Base-by-base conservation (phyloP, 257 asterid species). In the Salvia rosmarinus region DNA sequence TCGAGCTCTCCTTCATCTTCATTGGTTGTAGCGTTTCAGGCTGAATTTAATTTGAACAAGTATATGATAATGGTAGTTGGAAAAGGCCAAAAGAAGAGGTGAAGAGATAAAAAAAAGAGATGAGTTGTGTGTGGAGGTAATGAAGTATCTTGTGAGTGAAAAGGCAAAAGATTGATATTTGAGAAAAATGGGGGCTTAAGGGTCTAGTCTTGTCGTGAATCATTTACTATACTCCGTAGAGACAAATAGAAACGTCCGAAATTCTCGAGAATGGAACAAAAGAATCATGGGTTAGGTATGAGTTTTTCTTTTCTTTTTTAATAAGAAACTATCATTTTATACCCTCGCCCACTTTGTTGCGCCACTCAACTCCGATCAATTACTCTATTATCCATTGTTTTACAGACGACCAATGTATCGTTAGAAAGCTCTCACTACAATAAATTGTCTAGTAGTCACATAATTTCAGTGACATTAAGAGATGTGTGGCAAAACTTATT, bases 1-100 rank as follows among this genome's bases (percentile, higher is more conserved):
- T 84, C 0, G 85, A 75, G 56, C 79, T 83, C 40, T 66, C 82
- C 68, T 77, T 77, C 86, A 79, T 78, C 71, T 77, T 77, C 86
- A 79, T 82, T 47, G 80, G 49, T 21, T 19, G 1, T 19, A 17
- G 5, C 8, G 20, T 7, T 35, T 1, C 5, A 35, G 40, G 40
- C 40, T 35, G 40, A 7, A 35, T 35, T n/a, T n/a, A n/a, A n/a
- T 28, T 35, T 35, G 40, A 5, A 35, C 8, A 4, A 35, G 40
- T n/a, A n/a, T 35, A 5, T 35, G 40, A 1, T 5, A 35, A 7
- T 0, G 56, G 76, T 49, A 46, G 73, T 74, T 71, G 59, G 52
- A 71, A 74, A 62, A 78, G 49, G 62, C 65, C 76, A 67, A 78
- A 60, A 47, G 52, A 28, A 70, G 61, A 13, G n/a, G 32, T 56